These are phyloP conservation scores for Fusarium compactum DNA, from an alignment of 2,329 filamentous ascomycete genomes.

Conservation along the genomic window DNA sequence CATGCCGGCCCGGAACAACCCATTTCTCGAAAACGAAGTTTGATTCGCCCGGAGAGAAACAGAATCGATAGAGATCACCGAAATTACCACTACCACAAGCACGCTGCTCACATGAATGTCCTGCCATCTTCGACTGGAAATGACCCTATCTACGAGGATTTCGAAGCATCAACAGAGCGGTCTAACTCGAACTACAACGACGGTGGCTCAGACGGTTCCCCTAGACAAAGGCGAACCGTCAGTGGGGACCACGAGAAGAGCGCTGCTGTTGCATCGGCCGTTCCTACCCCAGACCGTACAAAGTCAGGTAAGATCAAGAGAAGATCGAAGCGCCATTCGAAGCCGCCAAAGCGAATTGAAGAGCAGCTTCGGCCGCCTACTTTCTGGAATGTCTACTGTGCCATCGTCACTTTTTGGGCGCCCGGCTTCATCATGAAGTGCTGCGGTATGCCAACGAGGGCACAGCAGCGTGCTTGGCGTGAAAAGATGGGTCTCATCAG, in stretches of 20 bases:
- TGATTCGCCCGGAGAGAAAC: slow-evolving; percentile 89
- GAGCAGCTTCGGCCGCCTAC: slow-evolving; percentile 83
- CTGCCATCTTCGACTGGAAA: slow-evolving; percentile 93
- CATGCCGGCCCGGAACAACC: slow-evolving; percentile 50
- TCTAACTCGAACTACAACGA: slow-evolving; percentile 62
- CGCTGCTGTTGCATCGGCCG: slow-evolving; percentile 43
- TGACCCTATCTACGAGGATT: slow-evolving; percentile 85
- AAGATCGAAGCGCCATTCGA: slow-evolving; percentile 57
- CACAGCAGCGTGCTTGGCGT: slow-evolving; percentile 92
- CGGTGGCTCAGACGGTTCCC: slow-evolving; percentile 60
- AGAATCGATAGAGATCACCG: slow-evolving; percentile 88
- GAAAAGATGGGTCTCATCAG: slow-evolving; percentile 98
- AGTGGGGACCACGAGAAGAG: slow-evolving; percentile 52
- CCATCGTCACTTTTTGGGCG: slow-evolving; percentile 93
- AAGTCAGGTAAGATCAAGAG: slow-evolving; percentile 75
- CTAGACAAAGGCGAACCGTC: slow-evolving; percentile 52
- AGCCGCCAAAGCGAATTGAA: slow-evolving; percentile 65
- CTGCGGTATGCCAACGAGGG: slow-evolving; percentile 86
- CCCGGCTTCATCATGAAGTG: slow-evolving; percentile 86
- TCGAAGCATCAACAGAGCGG: slow-evolving; percentile 72
- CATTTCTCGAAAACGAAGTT: slow-evolving; percentile 80
- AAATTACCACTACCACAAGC: slow-evolving; percentile 95
- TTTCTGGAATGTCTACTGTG: slow-evolving; percentile 95
- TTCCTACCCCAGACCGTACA: slow-evolving; percentile 55
- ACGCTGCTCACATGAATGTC: slow-evolving; percentile 92